phyloP scores from a whole-genome alignment of 345 rosid species.

The Eucalyptus microcorys region DNA sequence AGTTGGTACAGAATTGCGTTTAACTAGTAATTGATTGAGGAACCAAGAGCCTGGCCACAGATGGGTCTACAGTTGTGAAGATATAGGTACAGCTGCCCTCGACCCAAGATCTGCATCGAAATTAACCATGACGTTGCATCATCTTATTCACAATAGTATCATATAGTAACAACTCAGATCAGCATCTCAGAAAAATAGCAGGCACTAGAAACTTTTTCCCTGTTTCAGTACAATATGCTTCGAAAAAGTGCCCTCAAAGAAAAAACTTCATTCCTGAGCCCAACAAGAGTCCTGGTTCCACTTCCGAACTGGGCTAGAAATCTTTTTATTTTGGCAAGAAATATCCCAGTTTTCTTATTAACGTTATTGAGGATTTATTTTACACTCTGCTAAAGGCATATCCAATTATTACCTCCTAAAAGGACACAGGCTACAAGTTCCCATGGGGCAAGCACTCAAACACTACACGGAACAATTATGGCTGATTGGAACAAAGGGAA shows the following conservation, averaged over 20 bases:
- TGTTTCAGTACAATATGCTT: background rate
- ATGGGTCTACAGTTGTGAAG: background rate
- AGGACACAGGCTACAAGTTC: background rate
- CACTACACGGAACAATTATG: background rate
- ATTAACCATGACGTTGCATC: background rate
- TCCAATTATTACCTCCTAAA: background rate
- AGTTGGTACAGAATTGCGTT: background rate
- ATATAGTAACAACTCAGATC: background rate
- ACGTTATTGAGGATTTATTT: background rate
- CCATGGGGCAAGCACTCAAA: background rate
- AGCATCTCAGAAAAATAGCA: background rate
- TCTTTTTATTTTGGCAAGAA: background rate
- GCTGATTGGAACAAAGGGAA: background rate
- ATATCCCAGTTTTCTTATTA: background rate
- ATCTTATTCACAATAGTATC: background rate
- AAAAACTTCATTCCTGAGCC: background rate
- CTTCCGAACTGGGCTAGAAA: background rate
- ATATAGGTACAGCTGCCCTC: background rate
- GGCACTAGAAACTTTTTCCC: background rate
- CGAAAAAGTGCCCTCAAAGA: background rate
- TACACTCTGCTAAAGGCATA: background rate
- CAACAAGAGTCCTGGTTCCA: background rate
- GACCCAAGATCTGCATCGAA: background rate
- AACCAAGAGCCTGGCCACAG: background rate
- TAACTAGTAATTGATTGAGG: background rate